Conservation (phyloP, 2,329 filamentous ascomycete genomes). For the Trichoderma polysporum region DNA sequence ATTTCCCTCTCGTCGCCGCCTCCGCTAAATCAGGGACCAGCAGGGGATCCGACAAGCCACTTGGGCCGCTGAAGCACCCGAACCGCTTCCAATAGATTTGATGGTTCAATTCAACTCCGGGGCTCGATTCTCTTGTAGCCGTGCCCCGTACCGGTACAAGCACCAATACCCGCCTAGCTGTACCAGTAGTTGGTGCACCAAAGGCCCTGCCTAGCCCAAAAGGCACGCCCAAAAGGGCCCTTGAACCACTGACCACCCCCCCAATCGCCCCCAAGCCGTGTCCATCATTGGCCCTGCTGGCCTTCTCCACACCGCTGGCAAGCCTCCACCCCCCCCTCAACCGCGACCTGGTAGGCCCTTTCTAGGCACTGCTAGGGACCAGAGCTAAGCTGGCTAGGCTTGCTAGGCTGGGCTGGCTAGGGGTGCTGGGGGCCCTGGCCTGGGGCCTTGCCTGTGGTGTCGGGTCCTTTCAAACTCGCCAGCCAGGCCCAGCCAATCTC, state of each 20-base stretch:
- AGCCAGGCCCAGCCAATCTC: slow-evolving; percentile 1
- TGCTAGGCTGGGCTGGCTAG: too few species aligned
- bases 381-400: background rate
- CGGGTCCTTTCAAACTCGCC: too few species aligned
- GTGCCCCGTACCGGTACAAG: background rate
- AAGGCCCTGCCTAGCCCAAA: background rate
- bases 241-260: slow-evolving; percentile 8
- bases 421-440: slow-evolving; percentile 3
- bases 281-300: background rate
- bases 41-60: slow-evolving; percentile 10
- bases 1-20: background rate
- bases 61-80: slow-evolving; percentile 11
- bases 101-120: too few species aligned
- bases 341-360: background rate
- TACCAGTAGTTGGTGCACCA: background rate
- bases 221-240: background rate
- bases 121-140: background rate
- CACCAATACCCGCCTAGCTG: background rate
- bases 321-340: slow-evolving; percentile 20
- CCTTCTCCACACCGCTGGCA: slow-evolving; percentile 20
- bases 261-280: slow-evolving; percentile 22
- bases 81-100: too few species aligned
- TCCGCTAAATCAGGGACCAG: slow-evolving; percentile 2
- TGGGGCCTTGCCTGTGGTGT: too few species aligned
- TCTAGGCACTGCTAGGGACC: slow-evolving; percentile 10